Base-by-base conservation (phyloP, 192 early-diverging fungal genomes). In the Dispira parvispora region DNA sequence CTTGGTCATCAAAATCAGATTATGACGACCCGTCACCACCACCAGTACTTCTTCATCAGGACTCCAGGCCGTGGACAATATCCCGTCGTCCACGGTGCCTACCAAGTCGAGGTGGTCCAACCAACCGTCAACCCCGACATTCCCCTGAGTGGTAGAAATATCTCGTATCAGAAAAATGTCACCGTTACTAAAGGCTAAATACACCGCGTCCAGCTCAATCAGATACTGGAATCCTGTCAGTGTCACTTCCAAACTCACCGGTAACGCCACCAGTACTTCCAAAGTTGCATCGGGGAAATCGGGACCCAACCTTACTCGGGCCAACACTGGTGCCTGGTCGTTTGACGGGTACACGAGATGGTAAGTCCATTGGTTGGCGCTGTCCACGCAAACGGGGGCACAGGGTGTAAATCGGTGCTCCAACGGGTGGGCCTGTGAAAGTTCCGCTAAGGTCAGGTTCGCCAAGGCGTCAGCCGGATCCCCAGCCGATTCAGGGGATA, bases 21-120 rank as follows among this genome's bases (percentile, higher is more conserved):
- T 71, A 9, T 56, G 62, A 43, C 65, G 75, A 77, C 86, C 85
- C 9, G 88, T 93, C 9, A 91, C 79, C 61, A 94, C 69, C 11
- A 88, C 70, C 60, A 92, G 75, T 1, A 95, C 62, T 68, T 94
- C 92, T 58, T 87, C 82, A 66, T 97, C 94, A 14, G 92, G 92
- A 73, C 87, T 89, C 92, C 88, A 93, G 44, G 70, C 73, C 73
- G 88, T 82, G 56, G 76, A 75, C 25, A 70, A 64, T 27, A 93
- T 84, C 14, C 88, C 87, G 14, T 76, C 73, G 62, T 91, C 90
- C 2, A 92, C 80, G 23, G 73, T 70, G 23, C 90, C 90, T 5
- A 92, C 85, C 45, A 80, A 67, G 57, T 84, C 82, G n/a, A 77
- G 42, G 75, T 80, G 71, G 11, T 43, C 46, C 45, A 21, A 3